Evolutionary conservation across 805 yeast genomes (phyloP).

Genomic region (Cyberlindnera mrakii): DNA sequence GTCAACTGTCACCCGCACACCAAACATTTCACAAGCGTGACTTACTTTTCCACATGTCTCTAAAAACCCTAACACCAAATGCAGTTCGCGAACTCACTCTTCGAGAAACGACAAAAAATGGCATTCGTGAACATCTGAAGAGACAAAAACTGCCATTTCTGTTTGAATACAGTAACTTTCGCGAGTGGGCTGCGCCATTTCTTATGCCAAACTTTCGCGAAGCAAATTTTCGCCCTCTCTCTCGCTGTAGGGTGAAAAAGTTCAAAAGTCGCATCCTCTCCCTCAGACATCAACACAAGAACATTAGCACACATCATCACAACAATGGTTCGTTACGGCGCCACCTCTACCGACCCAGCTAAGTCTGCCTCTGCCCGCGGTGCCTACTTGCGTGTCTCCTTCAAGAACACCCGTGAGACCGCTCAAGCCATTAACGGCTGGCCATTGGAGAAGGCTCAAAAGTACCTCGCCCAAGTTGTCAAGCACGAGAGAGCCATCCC

Average conservation of each 20-base stretch:
- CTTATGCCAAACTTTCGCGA: no score
- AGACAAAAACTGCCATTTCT: no score
- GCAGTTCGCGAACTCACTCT: no score
- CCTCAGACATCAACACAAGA: neutral
- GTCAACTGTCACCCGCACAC: no score
- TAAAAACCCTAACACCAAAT: no score
- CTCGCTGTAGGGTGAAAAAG: conserved; percentile 1
- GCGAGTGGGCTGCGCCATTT: no score
- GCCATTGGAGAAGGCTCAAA: conserved; percentile 93
- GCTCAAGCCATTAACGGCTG: conserved; percentile 98
- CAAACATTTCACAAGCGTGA: no score
- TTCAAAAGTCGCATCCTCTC: conserved; percentile 2
- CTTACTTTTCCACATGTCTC: no score
- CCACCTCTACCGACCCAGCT: conserved; percentile 98
- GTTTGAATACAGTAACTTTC: no score
- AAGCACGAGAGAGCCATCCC: conserved; percentile 99
- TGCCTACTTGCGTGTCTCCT: conserved; percentile 97
- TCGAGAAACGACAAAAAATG: no score
- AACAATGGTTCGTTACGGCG: conserved; percentile 98
- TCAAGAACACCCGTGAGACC: conserved; percentile 99
- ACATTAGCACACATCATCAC: conserved; percentile 2
- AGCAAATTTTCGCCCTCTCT: no score
- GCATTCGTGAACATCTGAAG: no score
- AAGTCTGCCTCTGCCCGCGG: conserved; percentile 99
- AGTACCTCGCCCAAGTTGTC: conserved; percentile 91